Conservation (phyloP, 306 rosid species). For the Leucaena leucocephala region DNA sequence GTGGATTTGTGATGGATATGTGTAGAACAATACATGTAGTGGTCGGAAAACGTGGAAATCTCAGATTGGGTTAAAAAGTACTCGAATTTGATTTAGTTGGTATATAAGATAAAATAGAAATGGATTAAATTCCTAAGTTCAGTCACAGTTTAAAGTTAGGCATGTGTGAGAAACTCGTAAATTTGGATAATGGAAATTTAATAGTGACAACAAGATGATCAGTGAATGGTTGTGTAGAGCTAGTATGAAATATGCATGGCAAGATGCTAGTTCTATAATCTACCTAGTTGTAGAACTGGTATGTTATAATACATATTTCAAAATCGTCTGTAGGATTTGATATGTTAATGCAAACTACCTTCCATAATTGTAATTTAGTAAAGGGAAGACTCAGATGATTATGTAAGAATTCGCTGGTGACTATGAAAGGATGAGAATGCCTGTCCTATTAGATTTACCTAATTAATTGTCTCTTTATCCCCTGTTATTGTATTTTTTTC, state of each 20-base stretch:
- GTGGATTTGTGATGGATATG: neutral
- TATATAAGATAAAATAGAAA: neutral
- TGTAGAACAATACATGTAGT: neutral
- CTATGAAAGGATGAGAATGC: slow-evolving; percentile 15
- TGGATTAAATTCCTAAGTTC: neutral
- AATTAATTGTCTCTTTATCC: slow-evolving; percentile 8
- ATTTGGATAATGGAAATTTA: slow-evolving; percentile 5
- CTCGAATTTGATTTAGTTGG: neutral
- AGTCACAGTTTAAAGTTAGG: neutral
- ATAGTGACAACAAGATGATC: neutral
- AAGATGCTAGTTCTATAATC: too few species aligned
- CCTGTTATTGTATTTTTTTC: slow-evolving; percentile 4
- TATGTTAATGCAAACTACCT: neutral
- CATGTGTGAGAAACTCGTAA: neutral
- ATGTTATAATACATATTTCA: neutral
- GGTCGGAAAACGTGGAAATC: neutral
- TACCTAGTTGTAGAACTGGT: too few species aligned
- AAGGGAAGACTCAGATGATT: neutral
- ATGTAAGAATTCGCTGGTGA: neutral
- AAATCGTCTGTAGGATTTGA: neutral
- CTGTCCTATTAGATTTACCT: slow-evolving; percentile 2
- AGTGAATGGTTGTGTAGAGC: neutral
- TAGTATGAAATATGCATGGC: too few species aligned
- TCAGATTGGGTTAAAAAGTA: neutral
- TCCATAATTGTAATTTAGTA: neutral